These are phyloP conservation scores for Phytophthora cajani DNA, from an alignment of 352 stramenopile genomes.

Conservation along the genomic window DNA sequence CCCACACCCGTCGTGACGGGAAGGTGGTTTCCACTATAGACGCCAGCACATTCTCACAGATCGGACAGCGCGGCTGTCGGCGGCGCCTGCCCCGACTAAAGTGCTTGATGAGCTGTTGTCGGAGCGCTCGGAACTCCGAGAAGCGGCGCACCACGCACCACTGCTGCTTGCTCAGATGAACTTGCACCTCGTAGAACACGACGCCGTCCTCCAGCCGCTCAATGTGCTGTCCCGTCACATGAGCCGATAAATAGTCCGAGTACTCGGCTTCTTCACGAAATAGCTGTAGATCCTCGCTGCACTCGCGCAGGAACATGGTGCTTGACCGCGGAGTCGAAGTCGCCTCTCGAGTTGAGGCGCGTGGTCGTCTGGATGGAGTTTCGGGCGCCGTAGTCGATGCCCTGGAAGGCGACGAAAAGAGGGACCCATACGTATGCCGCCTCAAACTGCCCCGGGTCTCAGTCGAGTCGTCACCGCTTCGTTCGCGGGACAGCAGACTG, in stretches of 20 bases:
- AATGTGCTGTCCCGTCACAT: constrained; percentile 52
- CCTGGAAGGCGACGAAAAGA: constrained; percentile 15
- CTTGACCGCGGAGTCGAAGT: constrained; percentile 25
- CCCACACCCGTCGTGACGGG: constrained; percentile 56
- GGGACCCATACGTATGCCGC: constrained; percentile 16
- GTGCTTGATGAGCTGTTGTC: constrained; percentile 69
- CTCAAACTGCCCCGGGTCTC: constrained; percentile 12
- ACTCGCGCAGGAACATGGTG: constrained; percentile 44
- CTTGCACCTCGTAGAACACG: constrained; percentile 74
- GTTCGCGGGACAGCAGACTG: constrained; percentile 25
- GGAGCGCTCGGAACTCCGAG: constrained; percentile 71
- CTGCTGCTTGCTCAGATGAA: constrained; percentile 68
- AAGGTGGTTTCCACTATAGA: constrained; percentile 57
- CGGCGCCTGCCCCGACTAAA: constrained; percentile 47
- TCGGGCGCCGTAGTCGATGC: constrained; percentile 8
- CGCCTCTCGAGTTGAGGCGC: constrained; percentile 4
- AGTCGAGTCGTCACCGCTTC: constrained; percentile 7
- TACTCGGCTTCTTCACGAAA: constrained; percentile 84
- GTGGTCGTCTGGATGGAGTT: constrained; percentile 9
- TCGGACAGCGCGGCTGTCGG: constrained; percentile 42
- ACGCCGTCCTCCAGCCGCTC: constrained; percentile 54
- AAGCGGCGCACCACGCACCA: constrained; percentile 73
- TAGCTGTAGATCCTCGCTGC: constrained; percentile 49
- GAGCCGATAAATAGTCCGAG: constrained; percentile 73
- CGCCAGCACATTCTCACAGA: constrained; percentile 74